phyloP scores from a whole-genome alignment of 1,139 yeast species.

The Saccharomyces hybrid region DNA sequence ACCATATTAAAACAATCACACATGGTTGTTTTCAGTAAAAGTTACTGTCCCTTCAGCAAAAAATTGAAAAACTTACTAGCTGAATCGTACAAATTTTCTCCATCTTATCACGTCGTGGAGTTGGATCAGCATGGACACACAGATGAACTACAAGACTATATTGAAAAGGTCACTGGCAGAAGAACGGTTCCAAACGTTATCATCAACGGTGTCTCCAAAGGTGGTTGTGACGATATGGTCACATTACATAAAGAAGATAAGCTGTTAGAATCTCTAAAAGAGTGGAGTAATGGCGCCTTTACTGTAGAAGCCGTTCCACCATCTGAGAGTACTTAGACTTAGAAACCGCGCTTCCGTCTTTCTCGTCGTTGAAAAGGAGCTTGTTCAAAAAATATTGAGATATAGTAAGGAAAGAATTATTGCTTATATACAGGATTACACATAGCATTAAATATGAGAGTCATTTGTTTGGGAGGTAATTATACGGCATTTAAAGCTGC shows the following conservation, averaged over 20 bases:
- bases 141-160: constrained; percentile 47
- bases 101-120: constrained; percentile 69
- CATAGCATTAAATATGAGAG: not conserved
- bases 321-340: not conserved
- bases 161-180: constrained; percentile 49
- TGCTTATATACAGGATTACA: not conserved
- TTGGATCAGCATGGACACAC: constrained; percentile 69
- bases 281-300: constrained; percentile 8
- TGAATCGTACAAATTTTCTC: constrained; percentile 59
- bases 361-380: not conserved
- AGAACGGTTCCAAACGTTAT: constrained; percentile 62
- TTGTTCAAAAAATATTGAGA: not conserved
- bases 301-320: not conserved
- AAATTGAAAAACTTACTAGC: constrained; percentile 55
- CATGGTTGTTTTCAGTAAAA: constrained; percentile 59
- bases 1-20: constrained; percentile 57
- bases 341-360: not conserved
- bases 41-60: constrained; percentile 65
- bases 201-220: constrained; percentile 52
- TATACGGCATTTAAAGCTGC: not conserved
- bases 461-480: not conserved
- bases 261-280: constrained; percentile 8
- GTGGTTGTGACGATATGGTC: constrained; percentile 71
- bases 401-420: not conserved
- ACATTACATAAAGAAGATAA: constrained; percentile 40